These are phyloP conservation scores for Hymenoscyphus infarciens DNA, from an alignment of 2,329 filamentous ascomycete genomes.

Conservation along the genomic window DNA sequence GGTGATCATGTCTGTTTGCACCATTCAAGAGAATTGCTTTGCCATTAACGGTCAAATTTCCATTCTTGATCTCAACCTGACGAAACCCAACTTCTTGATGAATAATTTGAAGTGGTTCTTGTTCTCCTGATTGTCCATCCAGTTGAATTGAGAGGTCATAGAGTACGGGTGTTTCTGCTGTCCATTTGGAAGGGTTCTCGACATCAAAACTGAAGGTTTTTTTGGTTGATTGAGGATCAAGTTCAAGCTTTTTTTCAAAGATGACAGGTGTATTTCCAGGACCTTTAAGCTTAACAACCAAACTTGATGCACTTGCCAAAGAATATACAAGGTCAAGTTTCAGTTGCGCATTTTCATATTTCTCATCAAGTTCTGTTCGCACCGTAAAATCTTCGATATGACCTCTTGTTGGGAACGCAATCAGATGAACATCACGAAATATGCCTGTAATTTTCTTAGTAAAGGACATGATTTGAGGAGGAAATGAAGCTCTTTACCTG, in stretches of 20 bases:
- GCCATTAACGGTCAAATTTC: conserved; percentile 51
- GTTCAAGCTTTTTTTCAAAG: conserved; percentile 39
- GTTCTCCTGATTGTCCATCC: conserved; percentile 18
- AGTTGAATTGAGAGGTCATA: conserved; percentile 46
- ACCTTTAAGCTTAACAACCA: conserved; percentile 41
- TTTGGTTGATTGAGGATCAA: conserved; percentile 19
- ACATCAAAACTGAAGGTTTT: conserved; percentile 35
- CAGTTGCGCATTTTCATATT: conserved; percentile 44
- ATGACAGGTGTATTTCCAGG: conserved; percentile 42
- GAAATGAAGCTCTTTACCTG: conserved; percentile 1
- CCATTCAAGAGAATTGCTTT: conserved; percentile 50
- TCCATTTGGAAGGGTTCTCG: conserved; percentile 59
- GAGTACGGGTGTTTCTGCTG: conserved; percentile 61
- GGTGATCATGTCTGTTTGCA: conserved; percentile 63
- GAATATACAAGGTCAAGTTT: conserved; percentile 11
- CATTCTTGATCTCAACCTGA: conserved; percentile 48
- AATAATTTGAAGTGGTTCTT: conserved; percentile 30
- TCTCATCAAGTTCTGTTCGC: conserved; percentile 49
- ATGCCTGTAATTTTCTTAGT: conserved; percentile 38
- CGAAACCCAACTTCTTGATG: conserved; percentile 52
- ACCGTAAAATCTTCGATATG: conserved; percentile 51
- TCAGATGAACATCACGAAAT: conserved; percentile 51
- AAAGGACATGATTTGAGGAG: neutral
- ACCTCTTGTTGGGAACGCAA: conserved; percentile 43
- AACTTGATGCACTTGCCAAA: conserved; percentile 44